Evolutionary conservation across 202 grass and related monocot species (phyloP), one percentile per base, ranked within the genome.

Genomic region (Bolboschoenoplectus hybrid): DNA sequence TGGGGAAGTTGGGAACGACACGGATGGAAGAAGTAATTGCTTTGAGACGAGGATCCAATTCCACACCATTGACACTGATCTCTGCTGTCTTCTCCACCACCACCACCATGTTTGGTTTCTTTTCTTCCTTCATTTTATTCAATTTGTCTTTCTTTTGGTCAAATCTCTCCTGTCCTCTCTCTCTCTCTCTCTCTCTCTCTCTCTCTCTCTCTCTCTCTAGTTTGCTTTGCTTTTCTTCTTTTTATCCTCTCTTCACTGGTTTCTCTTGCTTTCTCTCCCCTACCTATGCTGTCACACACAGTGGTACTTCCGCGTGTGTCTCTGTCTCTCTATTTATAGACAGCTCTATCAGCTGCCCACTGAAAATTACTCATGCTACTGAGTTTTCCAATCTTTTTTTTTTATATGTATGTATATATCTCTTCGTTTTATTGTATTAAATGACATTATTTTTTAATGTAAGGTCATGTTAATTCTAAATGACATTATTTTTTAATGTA

Each of bases 1-100:
- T 96, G 66, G 93, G 93, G 86, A 96, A 96, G 86, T 96, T 87
- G 3, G 93, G 93, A 19, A 96, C 93, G 64, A 95, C 93, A 82
- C 93, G 91, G 89, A 95, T 93, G 86, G 89, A 72, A 64, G 89
- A 88, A 80, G 88, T 86, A 72, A 96, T 96, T 76, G 86, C 88
- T 72, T 91, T 80, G 50, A 93, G 86, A 3, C 93, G 87, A 12
- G 89, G 89, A 81, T 96, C 93, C 12, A 65, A 7, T 35, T 35
- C n/a, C 36, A 64, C 67, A 43, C 26, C 72, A 60, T 16, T 58
- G 12, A 9, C 19, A 26, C 40, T 84, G 34, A 49, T 16, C 1
- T n/a, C 26, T 26, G 26, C 26, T 26, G 26, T 61, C 4, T 19
- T 57, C 64, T 84, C 82, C 32, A 51, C 50, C 81, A 62, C 46